These are phyloP conservation scores for Colletotrichum tabaci DNA, from an alignment of 2,329 filamentous ascomycete species.

Conservation along the genomic window DNA sequence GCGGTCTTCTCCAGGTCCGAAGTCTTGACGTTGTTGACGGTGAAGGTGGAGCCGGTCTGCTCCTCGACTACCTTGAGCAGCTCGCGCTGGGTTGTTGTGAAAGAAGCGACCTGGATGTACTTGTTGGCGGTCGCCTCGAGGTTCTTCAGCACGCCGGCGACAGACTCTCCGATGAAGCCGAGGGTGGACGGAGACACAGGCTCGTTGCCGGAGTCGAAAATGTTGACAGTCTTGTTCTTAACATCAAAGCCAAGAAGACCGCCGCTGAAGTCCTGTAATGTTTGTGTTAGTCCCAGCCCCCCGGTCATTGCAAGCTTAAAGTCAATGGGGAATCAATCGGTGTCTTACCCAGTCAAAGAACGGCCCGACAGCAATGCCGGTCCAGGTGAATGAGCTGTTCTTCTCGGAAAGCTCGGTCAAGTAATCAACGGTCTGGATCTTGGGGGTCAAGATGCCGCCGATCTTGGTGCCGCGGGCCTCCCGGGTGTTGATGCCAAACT, in stretches of 20 bases:
- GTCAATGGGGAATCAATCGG: not conserved
- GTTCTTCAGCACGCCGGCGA: conserved; percentile 64
- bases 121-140: conserved; percentile 69
- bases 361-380: conserved; percentile 68
- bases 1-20: conserved; percentile 55
- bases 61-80: conserved; percentile 68
- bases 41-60: conserved; percentile 65
- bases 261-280: conserved; percentile 58
- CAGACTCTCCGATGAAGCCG: conserved; percentile 64
- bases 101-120: conserved; percentile 70
- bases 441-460: conserved; percentile 48
- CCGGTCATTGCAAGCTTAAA: no score
- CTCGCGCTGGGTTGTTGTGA: conserved; percentile 71
- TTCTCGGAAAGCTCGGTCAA: conserved; percentile 40
- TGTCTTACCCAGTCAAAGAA: conserved; percentile 73
- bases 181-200: conserved; percentile 67
- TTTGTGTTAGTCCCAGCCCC: not conserved
- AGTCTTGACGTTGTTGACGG: conserved; percentile 56
- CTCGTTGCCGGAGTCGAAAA: conserved; percentile 71
- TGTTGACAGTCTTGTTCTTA: conserved; percentile 62
- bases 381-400: conserved; percentile 67
- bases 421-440: conserved; percentile 46
- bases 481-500: conserved; percentile 61
- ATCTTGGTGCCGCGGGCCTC: conserved; percentile 46
- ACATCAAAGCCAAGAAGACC: conserved; percentile 68